Evolutionary conservation across 768 basidiomycete species (phyloP), one percentile per base, ranked within the genome.

Genomic region (Trametes elegans): DNA sequence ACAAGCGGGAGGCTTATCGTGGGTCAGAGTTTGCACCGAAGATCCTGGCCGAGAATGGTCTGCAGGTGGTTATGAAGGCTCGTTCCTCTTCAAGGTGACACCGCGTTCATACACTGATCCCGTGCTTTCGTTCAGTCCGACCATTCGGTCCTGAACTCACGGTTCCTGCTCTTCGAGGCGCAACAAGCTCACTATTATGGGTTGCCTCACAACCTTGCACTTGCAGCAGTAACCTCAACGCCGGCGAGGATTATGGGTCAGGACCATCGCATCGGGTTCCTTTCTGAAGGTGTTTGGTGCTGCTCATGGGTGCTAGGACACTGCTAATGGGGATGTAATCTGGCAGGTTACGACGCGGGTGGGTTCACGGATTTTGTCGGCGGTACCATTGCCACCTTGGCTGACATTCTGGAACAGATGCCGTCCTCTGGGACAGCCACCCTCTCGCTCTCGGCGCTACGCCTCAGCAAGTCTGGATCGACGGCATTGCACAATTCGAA

Each of bases 401-500:
- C 47, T 28, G 26, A 41, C 3, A 5, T 16, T 24, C 16, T 18
- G 5, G 48, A 10, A 7, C 57, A 87, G 87, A 92, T 70, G 44
- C 90, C 47, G 85, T 91, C 16, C 63, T 90, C 3, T 88, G 86
- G 85, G 86, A 88, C 62, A 82, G 80, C 32, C 89, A 91, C 69
- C 91, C 91, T 1, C 76, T 94, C 10, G 74, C 82, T 1, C 74
- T 93, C 10, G 88, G 88, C 18, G 88, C 90, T n/a, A 84, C 89
- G 0, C 90, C 90, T 3, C 75, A 77, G 45, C 90, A 93, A 73
- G 88, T 90, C 7, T 91, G 79, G 71, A 90, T 93, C 55, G 92
- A 95, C 63, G 93, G 92, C 5, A 87, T 93, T 42, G 65, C 87
- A 0, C 92, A 95, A 62, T 62, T 87, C 3, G 64, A 72, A 39